These are phyloP conservation scores for Stephania yunnanensis DNA, from an alignment of 164 flowering plant genomes.

Conservation along the genomic window DNA sequence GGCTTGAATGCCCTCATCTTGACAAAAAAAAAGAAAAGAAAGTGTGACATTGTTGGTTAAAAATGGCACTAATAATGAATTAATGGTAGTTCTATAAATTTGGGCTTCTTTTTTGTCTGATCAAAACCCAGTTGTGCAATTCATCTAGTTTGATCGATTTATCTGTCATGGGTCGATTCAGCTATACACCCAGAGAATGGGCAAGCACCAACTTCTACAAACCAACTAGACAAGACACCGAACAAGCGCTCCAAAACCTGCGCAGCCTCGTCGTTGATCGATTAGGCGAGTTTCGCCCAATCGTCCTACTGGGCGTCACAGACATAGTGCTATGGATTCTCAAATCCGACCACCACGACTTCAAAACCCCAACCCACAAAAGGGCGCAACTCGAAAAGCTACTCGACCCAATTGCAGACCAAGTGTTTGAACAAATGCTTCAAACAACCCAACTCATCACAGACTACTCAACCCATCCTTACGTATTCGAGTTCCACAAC, in stretches of 20 bases:
- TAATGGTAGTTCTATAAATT: no score
- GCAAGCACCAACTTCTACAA: neutral
- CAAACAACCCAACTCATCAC: neutral
- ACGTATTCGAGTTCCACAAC: no score
- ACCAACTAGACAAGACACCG: neutral
- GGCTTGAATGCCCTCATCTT: no score
- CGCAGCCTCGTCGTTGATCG: neutral
- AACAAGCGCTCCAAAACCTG: constrained; percentile 2
- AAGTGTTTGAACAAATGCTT: constrained; percentile 4
- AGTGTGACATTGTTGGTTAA: no score
- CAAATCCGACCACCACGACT: neutral
- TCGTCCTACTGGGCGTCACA: neutral
- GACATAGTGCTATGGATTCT: constrained; percentile 7
- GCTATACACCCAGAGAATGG: no score
- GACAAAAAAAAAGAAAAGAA: no score
- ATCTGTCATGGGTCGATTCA: no score
- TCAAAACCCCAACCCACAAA: neutral
- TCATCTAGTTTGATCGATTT: no score
- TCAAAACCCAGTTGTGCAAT: no score
- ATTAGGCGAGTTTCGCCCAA: neutral
- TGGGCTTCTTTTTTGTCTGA: no score
- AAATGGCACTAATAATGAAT: no score
- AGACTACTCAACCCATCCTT: neutral
- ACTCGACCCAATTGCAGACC: neutral
- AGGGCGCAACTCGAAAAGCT: constrained; percentile 1